Evolutionary conservation across 139 green algal species (phyloP), one percentile per base, ranked within the genome.

Genomic region (Picochlorum sp.): DNA sequence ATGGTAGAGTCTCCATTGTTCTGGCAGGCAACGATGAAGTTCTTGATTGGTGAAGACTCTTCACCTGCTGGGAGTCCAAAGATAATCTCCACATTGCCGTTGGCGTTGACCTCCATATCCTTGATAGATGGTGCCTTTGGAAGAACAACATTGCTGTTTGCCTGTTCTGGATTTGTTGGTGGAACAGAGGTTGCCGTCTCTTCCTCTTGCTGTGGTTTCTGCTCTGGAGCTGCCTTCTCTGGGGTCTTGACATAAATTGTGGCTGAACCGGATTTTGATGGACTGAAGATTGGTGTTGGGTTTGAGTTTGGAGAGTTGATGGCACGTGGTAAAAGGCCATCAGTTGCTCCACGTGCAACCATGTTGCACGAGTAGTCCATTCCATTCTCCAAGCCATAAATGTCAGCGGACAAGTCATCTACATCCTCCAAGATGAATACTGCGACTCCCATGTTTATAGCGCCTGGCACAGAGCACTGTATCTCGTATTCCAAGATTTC

Each of bases 261-360:
- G 32, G 21, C 13, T n/a, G 15, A 28, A 26, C 61, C 61, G 14
- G 13, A 10, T 10, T 14, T 32, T 4, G 61, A 56, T 13, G 61
- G 61, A 38, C 15, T 66, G 15, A 66, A 66, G 23, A 56, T 24
- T 38, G 61, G 37, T 20, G 61, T 38, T 56, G 61, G 61, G 47
- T 66, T 56, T n/a, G 61, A 66, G 8, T 38, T 15, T 44, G 28
- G 9, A 56, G 18, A 38, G 61, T 56, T 56, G 24, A 66, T 59
- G 4, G 61, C 61, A 38, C 61, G 46, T 21, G 61, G 61, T 16
- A 66, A 18, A 7, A 56, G 15, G 2, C 61, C 37, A 58, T 46
- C 61, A 9, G 37, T 59, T 23, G 23, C 58, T 30, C 24, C 61
- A 8, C 37, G 61, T n/a, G 61, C 61, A 54, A 66, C 15, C 47